phyloP scores from a whole-genome alignment of 768 basidiomycete species.

The Cyclocybe aegerita region DNA sequence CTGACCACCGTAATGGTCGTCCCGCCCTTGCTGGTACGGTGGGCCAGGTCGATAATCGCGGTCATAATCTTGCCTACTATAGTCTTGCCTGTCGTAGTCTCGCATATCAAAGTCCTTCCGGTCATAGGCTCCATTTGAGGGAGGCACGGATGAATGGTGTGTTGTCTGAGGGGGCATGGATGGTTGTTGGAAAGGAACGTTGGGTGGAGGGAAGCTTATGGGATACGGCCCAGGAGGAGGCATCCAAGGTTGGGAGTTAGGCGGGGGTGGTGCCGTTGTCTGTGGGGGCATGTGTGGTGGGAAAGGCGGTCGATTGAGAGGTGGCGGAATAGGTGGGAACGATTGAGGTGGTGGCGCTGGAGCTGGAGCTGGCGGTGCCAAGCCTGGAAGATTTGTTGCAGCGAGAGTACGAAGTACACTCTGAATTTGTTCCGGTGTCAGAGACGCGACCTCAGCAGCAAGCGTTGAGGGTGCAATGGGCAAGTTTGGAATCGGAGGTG shows the following conservation, averaged over 20 bases:
- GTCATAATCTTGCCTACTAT: slow-evolving; percentile 11
- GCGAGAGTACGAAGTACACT: slow-evolving; percentile 61
- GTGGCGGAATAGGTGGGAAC: slow-evolving; percentile 15
- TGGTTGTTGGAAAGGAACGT: slow-evolving; percentile 24
- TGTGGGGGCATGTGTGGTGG: slow-evolving; percentile 24
- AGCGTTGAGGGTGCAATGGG: slow-evolving; percentile 49
- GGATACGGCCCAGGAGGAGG: slow-evolving; percentile 17
- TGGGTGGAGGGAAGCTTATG: slow-evolving; percentile 19
- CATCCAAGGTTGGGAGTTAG: slow-evolving; percentile 17
- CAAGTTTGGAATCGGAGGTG: slow-evolving; percentile 22
- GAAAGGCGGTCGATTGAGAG: slow-evolving; percentile 16
- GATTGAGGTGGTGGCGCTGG: slow-evolving; percentile 25
- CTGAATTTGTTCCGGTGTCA: slow-evolving; percentile 78
- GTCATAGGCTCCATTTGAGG: not conserved
- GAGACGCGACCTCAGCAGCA: slow-evolving; percentile 68
- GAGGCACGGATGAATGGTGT: slow-evolving; percentile 9
- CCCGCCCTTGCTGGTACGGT: slow-evolving; percentile 17
- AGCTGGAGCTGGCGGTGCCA: not conserved
- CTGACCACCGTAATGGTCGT: slow-evolving; percentile 15
- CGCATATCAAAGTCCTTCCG: not conserved
- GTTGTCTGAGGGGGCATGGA: slow-evolving; percentile 9
- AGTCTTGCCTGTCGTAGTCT: slow-evolving; percentile 18
- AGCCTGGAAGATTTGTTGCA: slow-evolving; percentile 13
- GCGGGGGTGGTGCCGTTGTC: slow-evolving; percentile 11
- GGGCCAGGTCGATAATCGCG: slow-evolving; percentile 18